Conservation (phyloP, 2,329 filamentous ascomycete species). For the Ophiocordyceps unilateralis region DNA sequence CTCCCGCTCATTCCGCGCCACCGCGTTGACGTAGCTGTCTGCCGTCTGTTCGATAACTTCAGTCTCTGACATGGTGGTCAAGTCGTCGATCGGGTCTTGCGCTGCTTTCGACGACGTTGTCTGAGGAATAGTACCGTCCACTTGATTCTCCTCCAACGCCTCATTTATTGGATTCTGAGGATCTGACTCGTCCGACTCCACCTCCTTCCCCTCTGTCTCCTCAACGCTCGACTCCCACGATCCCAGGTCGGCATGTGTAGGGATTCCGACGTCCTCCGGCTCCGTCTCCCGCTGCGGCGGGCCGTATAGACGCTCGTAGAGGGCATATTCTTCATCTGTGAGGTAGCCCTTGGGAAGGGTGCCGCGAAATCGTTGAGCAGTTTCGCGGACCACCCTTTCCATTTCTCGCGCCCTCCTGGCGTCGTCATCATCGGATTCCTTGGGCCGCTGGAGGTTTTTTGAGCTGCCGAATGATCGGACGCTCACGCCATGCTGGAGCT, state of each 20-base stretch:
- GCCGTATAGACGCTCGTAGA: constrained; percentile 74
- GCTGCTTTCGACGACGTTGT: constrained; percentile 18
- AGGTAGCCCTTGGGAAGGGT: constrained; percentile 57
- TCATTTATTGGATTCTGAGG: neutral
- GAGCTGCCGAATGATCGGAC: neutral
- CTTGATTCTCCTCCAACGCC: neutral
- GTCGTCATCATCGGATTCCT: neutral
- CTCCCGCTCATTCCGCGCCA: constrained; percentile 36
- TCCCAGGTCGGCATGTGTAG: constrained; percentile 20
- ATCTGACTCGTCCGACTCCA: neutral
- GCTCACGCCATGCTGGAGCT: neutral
- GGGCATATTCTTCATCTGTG: constrained; percentile 47
- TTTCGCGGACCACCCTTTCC: constrained; percentile 50
- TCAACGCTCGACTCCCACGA: too few species aligned
- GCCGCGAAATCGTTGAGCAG: constrained; percentile 61
- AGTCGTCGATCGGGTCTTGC: constrained; percentile 1
- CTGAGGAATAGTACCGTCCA: neutral
- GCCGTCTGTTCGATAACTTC: constrained; percentile 5
- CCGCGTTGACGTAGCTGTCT: constrained; percentile 25
- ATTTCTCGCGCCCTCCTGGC: constrained; percentile 20
- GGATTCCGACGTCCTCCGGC: constrained; percentile 40
- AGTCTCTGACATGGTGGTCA: neutral
- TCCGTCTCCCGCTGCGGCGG: constrained; percentile 46
- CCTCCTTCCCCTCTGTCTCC: neutral
- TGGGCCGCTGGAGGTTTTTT: neutral